phyloP scores from a whole-genome alignment of 768 basidiomycete genomes.

The Boletus edulis region DNA sequence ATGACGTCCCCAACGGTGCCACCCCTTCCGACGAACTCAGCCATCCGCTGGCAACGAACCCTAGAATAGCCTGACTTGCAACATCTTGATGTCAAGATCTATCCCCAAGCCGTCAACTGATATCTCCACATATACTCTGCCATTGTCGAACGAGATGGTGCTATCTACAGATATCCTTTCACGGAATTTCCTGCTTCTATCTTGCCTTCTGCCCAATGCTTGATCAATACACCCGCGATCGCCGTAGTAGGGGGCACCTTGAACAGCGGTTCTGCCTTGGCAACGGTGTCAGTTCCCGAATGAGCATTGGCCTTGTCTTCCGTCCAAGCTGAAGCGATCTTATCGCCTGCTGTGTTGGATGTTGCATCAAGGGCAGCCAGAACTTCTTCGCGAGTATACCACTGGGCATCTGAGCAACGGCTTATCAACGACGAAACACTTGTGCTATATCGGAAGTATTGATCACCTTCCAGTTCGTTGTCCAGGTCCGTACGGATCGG shows the following conservation, averaged over 20 bases:
- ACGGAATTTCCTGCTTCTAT: constrained; percentile 44
- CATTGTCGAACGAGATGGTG: not conserved
- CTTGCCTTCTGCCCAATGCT: constrained; percentile 73
- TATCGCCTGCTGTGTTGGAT: constrained; percentile 31
- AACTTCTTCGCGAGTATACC: constrained; percentile 81
- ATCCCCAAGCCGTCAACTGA: too few species aligned
- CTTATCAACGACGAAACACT: not conserved
- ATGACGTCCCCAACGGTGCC: too few species aligned
- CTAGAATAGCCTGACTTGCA: too few species aligned
- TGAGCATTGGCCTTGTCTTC: constrained; percentile 20
- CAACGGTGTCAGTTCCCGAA: constrained; percentile 15
- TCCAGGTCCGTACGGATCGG: constrained; percentile 84
- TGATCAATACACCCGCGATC: constrained; percentile 82
- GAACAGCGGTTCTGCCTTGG: constrained; percentile 51
- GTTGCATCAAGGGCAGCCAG: constrained; percentile 47
- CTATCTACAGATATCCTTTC: constrained; percentile 40
- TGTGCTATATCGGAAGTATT: not conserved
- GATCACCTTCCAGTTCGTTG: constrained; percentile 85
- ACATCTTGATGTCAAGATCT: too few species aligned
- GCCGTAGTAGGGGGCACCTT: constrained; percentile 74
- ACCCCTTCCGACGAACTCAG: too few species aligned
- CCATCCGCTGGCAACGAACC: too few species aligned
- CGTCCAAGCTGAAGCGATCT: constrained; percentile 14
- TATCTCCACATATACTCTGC: too few species aligned
- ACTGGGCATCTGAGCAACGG: constrained; percentile 69